phyloP scores from a whole-genome alignment of 208 protist species.

The Acanthamoeba quina region DNA sequence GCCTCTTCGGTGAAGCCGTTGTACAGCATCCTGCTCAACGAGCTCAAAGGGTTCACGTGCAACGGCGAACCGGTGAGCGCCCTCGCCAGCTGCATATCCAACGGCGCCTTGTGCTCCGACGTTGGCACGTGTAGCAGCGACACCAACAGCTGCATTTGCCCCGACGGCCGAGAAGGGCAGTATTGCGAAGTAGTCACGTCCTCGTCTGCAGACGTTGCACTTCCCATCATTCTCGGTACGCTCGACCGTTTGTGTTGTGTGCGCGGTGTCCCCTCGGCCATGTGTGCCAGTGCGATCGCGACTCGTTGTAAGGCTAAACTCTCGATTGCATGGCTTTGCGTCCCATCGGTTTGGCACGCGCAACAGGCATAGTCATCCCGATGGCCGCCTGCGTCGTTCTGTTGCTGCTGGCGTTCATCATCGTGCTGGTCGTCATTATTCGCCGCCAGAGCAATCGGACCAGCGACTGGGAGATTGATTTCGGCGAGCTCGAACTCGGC shows the following conservation, averaged over 20 bases:
- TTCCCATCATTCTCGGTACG: not conserved
- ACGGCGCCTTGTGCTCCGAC: not conserved
- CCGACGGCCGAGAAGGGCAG: not conserved
- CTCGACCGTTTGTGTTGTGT: too few species aligned
- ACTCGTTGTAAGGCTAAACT: too few species aligned
- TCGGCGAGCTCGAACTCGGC: constrained; percentile 19
- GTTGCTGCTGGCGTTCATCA: not conserved
- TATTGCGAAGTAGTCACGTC: not conserved
- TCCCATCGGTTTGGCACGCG: not conserved
- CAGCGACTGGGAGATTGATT: constrained; percentile 46
- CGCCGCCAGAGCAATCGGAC: not conserved
- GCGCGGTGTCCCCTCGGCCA: too few species aligned
- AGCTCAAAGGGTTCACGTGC: not conserved
- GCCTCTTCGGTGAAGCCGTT: not conserved
- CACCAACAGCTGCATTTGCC: not conserved
- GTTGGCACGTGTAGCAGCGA: not conserved
- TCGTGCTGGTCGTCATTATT: not conserved
- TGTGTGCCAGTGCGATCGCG: not conserved
- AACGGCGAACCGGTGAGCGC: not conserved
- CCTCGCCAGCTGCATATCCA: not conserved
- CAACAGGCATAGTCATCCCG: not conserved
- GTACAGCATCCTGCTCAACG: not conserved
- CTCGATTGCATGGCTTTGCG: too few species aligned
- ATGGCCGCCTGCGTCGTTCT: not conserved
- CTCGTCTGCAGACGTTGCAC: not conserved